Percentiles rank a stretch among this genome's conserved stretches.
These are phyloP conservation scores for Talaromyces piceae DNA, from an alignment of 2,329 filamentous ascomycete genomes.

Conservation along the genomic window DNA sequence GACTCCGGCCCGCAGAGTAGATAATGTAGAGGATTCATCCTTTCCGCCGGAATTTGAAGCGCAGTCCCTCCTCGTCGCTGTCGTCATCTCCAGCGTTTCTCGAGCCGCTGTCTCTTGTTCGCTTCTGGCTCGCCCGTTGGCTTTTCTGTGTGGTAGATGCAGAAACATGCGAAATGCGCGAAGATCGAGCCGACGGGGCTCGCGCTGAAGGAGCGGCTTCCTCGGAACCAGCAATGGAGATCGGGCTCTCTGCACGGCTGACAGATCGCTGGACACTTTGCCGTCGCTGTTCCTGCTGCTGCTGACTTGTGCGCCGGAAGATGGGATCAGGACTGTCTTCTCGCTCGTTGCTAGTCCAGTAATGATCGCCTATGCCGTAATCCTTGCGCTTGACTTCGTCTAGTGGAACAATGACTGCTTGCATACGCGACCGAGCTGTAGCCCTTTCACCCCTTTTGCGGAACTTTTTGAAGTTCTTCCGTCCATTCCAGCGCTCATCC, in stretches of 20 bases:
- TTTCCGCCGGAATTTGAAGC: constrained; percentile 48
- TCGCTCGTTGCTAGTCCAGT: constrained; percentile 47
- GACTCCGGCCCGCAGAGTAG: too few species aligned
- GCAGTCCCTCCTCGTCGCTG: constrained; percentile 51
- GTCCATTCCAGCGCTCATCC: constrained; percentile 85
- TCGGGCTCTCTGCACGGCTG: constrained; percentile 5
- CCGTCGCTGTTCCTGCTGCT: neutral
- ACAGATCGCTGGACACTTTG: constrained; percentile 2
- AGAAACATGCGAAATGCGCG: constrained; percentile 14
- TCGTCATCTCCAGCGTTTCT: constrained; percentile 53
- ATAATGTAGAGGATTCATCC: too few species aligned
- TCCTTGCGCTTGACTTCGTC: constrained; percentile 64
- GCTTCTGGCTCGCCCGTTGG: constrained; percentile 20
- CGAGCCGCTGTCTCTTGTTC: constrained; percentile 32
- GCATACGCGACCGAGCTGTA: constrained; percentile 34
- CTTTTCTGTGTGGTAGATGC: constrained; percentile 15
- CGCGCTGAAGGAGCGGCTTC: neutral
- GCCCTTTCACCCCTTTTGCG: constrained; percentile 27
- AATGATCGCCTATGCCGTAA: constrained; percentile 67
- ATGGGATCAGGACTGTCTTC: constrained; percentile 6
- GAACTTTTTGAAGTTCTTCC: constrained; percentile 95
- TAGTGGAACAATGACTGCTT: constrained; percentile 60
- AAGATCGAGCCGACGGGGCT: constrained; percentile 10
- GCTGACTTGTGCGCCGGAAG: constrained; percentile 13
- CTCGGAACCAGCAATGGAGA: constrained; percentile 7